Percentiles rank a stretch among this genome's conserved stretches.
Evolutionary conservation across 1,284 basidiomycete genomes (phyloP).

Genomic region (Athelia psychrophila): DNA sequence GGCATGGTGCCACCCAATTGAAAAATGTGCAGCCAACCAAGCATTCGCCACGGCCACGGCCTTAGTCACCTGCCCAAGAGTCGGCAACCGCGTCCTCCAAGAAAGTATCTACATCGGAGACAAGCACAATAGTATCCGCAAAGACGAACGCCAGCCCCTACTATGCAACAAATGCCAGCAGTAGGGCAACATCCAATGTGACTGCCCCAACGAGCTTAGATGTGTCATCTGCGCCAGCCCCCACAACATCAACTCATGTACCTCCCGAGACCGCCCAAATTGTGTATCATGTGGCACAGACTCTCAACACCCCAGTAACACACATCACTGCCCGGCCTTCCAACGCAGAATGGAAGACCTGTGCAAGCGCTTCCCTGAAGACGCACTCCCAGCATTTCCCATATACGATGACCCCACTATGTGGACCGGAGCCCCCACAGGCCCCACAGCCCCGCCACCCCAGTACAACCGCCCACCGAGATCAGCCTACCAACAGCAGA

Average conservation of each 20-base stretch:
- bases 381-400: conserved; percentile 5
- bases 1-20: neutral
- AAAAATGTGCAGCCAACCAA: neutral
- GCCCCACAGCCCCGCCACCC: too few relatives aligned
- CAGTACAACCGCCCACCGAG: too few relatives aligned
- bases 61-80: neutral
- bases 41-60: neutral
- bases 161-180: neutral
- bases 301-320: neutral
- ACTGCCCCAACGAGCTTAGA: neutral
- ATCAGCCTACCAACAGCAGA: too few relatives aligned
- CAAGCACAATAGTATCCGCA: neutral
- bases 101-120: neutral
- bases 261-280: neutral
- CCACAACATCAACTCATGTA: neutral
- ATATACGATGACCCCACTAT: too few relatives aligned
- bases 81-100: neutral
- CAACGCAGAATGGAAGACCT: neutral
- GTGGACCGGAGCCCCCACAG: too few relatives aligned
- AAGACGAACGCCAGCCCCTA: neutral
- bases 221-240: neutral
- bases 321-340: conserved; percentile 1
- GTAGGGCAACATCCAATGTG: neutral
- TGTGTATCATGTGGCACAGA: neutral
- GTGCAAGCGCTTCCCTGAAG: conserved; percentile 3